Conservation (phyloP, 768 basidiomycete genomes). For the Russula sp. region DNA sequence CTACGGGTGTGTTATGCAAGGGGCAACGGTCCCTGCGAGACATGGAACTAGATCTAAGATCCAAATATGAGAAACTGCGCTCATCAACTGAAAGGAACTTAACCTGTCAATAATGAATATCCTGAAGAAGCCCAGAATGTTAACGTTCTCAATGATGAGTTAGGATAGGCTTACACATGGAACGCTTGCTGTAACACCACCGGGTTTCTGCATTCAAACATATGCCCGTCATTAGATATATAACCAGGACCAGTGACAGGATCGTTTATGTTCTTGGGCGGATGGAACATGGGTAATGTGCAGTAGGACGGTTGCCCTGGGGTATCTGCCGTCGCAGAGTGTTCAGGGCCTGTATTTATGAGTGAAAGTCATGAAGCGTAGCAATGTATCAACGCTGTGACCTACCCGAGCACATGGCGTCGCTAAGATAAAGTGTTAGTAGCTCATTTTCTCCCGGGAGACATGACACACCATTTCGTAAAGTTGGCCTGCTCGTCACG, state of each 20-base stretch:
- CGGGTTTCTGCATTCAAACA: constrained; percentile 50
- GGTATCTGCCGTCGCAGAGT: constrained; percentile 34
- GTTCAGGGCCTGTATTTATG: constrained; percentile 41
- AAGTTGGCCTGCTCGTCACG: constrained; percentile 51
- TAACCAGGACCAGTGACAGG: constrained; percentile 37
- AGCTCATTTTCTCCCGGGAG: background rate
- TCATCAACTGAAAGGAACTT: background rate
- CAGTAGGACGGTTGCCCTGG: constrained; percentile 50
- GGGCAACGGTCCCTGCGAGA: constrained; percentile 36
- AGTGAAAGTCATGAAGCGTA: background rate
- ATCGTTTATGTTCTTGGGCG: constrained; percentile 29
- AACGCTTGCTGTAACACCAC: constrained; percentile 46
- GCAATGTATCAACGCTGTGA: background rate
- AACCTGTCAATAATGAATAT: constrained; percentile 54
- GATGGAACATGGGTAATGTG: constrained; percentile 49
- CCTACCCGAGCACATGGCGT: constrained; percentile 48
- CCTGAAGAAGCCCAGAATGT: constrained; percentile 25
- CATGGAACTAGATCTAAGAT: constrained; percentile 50
- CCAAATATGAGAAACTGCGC: background rate
- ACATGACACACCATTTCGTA: constrained; percentile 42
- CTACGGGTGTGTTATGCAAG: constrained; percentile 38
- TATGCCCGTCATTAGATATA: constrained; percentile 51
- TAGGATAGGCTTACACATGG: constrained; percentile 45
- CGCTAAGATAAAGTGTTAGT: constrained; percentile 30
- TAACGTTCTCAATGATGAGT: background rate